Conservation (phyloP, 2,329 filamentous ascomycete species). For the Colletotrichum eleusines region DNA sequence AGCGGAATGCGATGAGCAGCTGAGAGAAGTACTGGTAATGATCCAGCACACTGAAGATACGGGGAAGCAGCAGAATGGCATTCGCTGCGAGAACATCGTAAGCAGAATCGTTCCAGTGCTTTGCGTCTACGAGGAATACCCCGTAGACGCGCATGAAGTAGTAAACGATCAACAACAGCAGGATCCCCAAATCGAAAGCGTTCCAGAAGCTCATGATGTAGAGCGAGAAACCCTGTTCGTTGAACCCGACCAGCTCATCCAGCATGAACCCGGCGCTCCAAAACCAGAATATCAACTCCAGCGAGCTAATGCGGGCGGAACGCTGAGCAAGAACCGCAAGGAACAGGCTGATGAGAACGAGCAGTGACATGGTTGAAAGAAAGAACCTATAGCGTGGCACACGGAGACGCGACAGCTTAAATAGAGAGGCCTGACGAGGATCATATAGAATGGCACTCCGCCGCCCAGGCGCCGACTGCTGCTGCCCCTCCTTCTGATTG, state of each 20-base stretch:
- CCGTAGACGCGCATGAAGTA: slow-evolving; percentile 91
- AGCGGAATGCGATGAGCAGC: slow-evolving; percentile 89
- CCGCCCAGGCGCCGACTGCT: slow-evolving; percentile 59
- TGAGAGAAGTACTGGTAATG: slow-evolving; percentile 98
- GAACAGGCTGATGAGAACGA: slow-evolving; percentile 86
- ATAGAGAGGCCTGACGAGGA: slow-evolving; percentile 87
- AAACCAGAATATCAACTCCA: slow-evolving; percentile 95
- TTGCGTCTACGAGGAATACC: slow-evolving; percentile 82
- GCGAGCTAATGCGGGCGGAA: slow-evolving; percentile 81
- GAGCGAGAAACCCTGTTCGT: slow-evolving; percentile 94
- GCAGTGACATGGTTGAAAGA: slow-evolving; percentile 88
- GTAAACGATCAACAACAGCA: slow-evolving; percentile 87
- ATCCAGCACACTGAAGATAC: slow-evolving; percentile 92
- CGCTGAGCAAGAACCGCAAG: slow-evolving; percentile 82
- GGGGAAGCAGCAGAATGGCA: slow-evolving; percentile 88
- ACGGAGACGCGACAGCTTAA: slow-evolving; percentile 90
- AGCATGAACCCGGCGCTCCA: slow-evolving; percentile 98
- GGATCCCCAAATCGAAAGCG: slow-evolving; percentile 90
- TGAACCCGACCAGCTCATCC: slow-evolving; percentile 95
- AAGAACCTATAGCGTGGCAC: slow-evolving; percentile 94
- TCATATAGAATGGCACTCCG: slow-evolving; percentile 90
- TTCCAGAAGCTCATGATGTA: slow-evolving; percentile 99
- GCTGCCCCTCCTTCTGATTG: slow-evolving; percentile 48
- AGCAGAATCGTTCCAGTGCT: slow-evolving; percentile 83
- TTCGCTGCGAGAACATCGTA: slow-evolving; percentile 96